Base-by-base conservation (phyloP, 1,284 basidiomycete genomes). In the Malassezia japonica region DNA sequence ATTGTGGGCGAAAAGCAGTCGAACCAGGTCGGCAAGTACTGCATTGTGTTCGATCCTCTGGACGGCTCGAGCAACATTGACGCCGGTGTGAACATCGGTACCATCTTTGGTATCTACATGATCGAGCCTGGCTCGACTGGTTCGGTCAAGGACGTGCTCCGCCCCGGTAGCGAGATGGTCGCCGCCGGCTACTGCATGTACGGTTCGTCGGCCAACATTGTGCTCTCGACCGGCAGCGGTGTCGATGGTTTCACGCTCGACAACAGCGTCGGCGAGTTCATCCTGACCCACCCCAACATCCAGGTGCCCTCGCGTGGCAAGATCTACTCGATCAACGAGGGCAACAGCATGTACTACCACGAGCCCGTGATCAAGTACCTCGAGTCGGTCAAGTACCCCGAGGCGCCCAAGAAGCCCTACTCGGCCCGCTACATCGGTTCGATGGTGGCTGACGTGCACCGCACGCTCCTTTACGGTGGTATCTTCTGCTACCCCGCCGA, bases 291-390 rank as follows among this genome's bases (percentile, higher is more conserved):
- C 78, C 91, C 91, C 21, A 83, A 96, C 73, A 98, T 99, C 76
- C 81, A 82, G 74, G 86, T 99, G 62, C 94, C 94, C 6, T 65
- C 81, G 21, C 84, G 94, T 50, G 94, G 94, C 63, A 98, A 98
- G 79, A 98, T 98, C 73, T 98, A 99, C 79, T 96, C 91, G 16
- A 92, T 96, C 81, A 99, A 98, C 77, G 94, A 99, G 77, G 92
- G 92, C 60, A 98, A 98, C 78, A 82, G 87, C 47, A 79, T 85
- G 79, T 91, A 90, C 78, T 98, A 94, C 80, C 80, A 94, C 77
- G 78, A 82, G 44, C 67, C 63, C 29, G 64, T 70, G 16, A 50
- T 64, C 62, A 82, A 84, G 55, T 98, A 96, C 77, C 81, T 99
- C 59, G 84, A 94, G 60, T 87, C 84, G 62, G 88, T 99, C 81